Evolutionary conservation across 1,284 basidiomycete species (phyloP), one percentile per base, ranked within the genome.

Genomic region (Microbotryum silenes-acaulis): DNA sequence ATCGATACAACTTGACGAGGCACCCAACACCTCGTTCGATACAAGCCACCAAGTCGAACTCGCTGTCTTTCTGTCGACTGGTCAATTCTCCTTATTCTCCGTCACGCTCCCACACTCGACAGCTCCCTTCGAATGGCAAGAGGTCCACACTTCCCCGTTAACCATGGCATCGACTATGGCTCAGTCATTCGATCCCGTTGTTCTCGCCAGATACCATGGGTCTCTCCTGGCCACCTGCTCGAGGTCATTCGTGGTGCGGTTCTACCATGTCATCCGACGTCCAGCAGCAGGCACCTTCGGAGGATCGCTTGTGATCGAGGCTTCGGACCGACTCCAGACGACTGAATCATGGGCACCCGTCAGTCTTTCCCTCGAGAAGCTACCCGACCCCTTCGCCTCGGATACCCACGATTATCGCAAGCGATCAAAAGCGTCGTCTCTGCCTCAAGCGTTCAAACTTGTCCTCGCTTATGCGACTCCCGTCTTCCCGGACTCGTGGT

Each of bases 401-500:
- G 37, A 42, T 12, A 5, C 37, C 37, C 2, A 49, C 45, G 20
- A 51, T 21, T 23, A 20, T 31, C 27, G 54, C 12, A 20, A 4
- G 31, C 51, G 59, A 25, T 46, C 58, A 16, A 20, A 29, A 33
- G 49, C 49, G 27, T 57, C 50, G 23, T 54, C 56, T 33, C 46
- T 51, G 16, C 58, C 58, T 2, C 59, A 57, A 51, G 44, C 29
- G 8, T 74, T 71, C 56, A 61, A 63, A 16, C 62, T 72, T 23
- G 65, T 70, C 2, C 42, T 75, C 37, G 70, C 69, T 6, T 75
- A 74, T 60, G 69, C 72, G 37, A 71, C 71, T 25, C 72, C 73
- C 3, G 61, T 70, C 42, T 74, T 71, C 33, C 71, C 72, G 0
- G 56, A 61, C 3, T 68, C 63, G 10, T 75, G 72, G 71, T 72